phyloP scores from a whole-genome alignment of 2,329 filamentous ascomycete species.

The Calonectria pteridis region DNA sequence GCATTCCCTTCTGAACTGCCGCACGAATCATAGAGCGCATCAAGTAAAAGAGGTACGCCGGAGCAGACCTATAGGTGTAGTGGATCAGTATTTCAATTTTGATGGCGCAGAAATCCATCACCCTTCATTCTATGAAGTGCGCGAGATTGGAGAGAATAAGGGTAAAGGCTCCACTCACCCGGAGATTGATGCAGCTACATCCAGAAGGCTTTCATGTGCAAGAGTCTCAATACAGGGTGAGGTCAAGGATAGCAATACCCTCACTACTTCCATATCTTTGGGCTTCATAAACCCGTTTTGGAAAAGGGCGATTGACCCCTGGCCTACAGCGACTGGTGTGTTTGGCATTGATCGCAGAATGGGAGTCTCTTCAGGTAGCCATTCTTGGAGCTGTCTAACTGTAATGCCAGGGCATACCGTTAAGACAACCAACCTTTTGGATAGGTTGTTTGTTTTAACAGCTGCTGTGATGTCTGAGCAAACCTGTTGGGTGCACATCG shows the following conservation, averaged over 20 bases:
- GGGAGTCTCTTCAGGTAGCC: neutral
- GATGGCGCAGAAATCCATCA: too few relatives aligned
- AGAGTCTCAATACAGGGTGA: neutral
- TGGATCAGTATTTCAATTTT: neutral
- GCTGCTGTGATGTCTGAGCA: neutral
- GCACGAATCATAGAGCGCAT: neutral
- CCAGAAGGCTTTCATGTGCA: neutral
- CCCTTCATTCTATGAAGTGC: neutral
- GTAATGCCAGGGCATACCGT: neutral
- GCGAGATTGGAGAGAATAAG: neutral
- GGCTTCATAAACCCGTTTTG: neutral
- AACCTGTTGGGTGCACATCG: neutral
- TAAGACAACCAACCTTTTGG: neutral
- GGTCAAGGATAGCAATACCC: neutral
- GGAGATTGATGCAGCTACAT: neutral
- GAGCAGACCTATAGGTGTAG: neutral
- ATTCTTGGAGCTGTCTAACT: neutral
- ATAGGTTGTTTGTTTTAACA: neutral
- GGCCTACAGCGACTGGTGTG: neutral
- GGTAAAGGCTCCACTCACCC: neutral
- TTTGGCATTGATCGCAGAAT: neutral
- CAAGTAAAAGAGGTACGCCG: neutral
- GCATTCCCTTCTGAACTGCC: neutral
- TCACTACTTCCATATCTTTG: neutral
- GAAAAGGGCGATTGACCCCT: neutral